Evolutionary conservation across 208 protist genomes (phyloP).

Genomic region (Herpetomonas samuelpessoai): DNA sequence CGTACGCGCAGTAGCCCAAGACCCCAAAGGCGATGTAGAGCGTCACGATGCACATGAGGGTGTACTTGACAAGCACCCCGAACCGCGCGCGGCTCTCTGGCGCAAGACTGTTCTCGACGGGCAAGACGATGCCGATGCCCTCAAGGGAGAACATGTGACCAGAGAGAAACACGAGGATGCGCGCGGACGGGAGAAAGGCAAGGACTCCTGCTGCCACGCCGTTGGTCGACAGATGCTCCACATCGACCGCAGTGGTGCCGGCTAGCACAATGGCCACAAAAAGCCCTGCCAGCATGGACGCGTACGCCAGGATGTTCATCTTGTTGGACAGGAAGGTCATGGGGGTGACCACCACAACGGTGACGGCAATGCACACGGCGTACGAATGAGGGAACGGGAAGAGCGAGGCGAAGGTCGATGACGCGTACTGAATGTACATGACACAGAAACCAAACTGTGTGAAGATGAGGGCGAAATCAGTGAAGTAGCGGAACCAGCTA

Average conservation of each 20-base stretch:
- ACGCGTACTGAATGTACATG: slow-evolving; percentile 76
- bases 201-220: slow-evolving; percentile 37
- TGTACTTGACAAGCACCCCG: slow-evolving; percentile 45
- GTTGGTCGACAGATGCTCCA: slow-evolving; percentile 26
- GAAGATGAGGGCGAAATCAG: slow-evolving; percentile 69
- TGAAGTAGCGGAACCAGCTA: slow-evolving; percentile 47
- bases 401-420: slow-evolving; percentile 62
- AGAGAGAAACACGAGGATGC: slow-evolving; percentile 64
- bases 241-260: slow-evolving; percentile 47
- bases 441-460: slow-evolving; percentile 89
- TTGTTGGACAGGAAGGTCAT: slow-evolving; percentile 68
- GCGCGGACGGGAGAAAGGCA: slow-evolving; percentile 30
- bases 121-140: slow-evolving; percentile 70
- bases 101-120: slow-evolving; percentile 74
- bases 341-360: slow-evolving; percentile 51
- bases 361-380: slow-evolving; percentile 41
- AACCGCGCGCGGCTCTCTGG: slow-evolving; percentile 41
- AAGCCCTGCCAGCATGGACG: slow-evolving; percentile 56
- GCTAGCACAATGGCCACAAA: slow-evolving; percentile 53
- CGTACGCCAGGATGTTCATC: slow-evolving; percentile 55
- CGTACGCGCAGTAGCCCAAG: slow-evolving; percentile 71
- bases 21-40: slow-evolving; percentile 71
- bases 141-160: slow-evolving; percentile 82
- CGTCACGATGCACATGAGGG: slow-evolving; percentile 39
- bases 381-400: slow-evolving; percentile 33